phyloP scores from a whole-genome alignment of 257 asterid genomes.

The Penstemon newberryi region DNA sequence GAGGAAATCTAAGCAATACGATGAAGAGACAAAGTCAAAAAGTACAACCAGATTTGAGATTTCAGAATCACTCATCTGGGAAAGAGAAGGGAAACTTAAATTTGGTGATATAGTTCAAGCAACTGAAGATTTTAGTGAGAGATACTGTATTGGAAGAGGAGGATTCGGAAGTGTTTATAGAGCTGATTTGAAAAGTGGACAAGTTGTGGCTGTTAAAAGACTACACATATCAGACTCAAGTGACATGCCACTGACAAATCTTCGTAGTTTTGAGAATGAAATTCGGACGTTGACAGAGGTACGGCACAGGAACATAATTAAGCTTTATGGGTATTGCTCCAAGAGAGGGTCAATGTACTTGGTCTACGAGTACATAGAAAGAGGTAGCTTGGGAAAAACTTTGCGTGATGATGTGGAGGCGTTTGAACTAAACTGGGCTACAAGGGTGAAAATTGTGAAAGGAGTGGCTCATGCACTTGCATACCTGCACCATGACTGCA shows the following conservation, averaged over 20 bases:
- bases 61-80: conserved; percentile 68
- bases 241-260: conserved; percentile 48
- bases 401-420: conserved; percentile 52
- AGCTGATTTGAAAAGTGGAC: conserved; percentile 62
- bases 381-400: conserved; percentile 68
- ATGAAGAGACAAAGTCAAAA: conserved; percentile 51
- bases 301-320: conserved; percentile 85
- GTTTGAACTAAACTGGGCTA: conserved; percentile 58
- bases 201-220: conserved; percentile 73
- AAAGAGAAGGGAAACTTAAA: conserved; percentile 67
- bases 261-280: conserved; percentile 75
- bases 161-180: conserved; percentile 83
- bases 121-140: conserved; percentile 62
- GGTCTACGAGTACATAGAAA: conserved; percentile 83
- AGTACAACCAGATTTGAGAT: conserved; percentile 26
- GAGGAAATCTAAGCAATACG: conserved; percentile 36
- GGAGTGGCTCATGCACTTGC: conserved; percentile 96
- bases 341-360: conserved; percentile 71
- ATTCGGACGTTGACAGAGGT: conserved; percentile 76
- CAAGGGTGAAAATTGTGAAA: conserved; percentile 63
- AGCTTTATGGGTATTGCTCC: conserved; percentile 83
- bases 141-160: conserved; percentile 78
- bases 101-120: conserved; percentile 75
- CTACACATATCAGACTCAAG: conserved; percentile 61
- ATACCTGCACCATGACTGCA: conserved; percentile 90